phyloP scores from a whole-genome alignment of 2,329 filamentous ascomycete species.

The Ophiocordyceps australis region DNA sequence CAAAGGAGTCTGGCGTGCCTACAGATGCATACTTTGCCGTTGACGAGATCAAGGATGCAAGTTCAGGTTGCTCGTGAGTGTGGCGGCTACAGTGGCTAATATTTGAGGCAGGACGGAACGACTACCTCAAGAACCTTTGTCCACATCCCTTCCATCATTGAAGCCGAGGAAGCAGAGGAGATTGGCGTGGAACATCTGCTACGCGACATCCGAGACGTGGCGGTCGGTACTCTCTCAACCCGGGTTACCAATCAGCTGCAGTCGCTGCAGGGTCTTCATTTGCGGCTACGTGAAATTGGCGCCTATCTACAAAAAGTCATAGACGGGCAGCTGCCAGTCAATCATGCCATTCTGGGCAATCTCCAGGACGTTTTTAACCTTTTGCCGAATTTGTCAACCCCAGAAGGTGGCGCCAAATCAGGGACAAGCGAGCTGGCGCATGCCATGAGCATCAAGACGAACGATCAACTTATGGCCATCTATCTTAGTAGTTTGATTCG shows the following conservation, averaged over 20 bases:
- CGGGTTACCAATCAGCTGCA: conserved; percentile 95
- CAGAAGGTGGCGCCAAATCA: conserved; percentile 44
- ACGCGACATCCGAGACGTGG: conserved; percentile 94
- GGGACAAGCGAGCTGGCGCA: conserved; percentile 76
- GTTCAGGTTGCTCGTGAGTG: conserved; percentile 12
- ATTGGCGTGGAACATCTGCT: conserved; percentile 97
- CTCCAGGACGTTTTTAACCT: conserved; percentile 99
- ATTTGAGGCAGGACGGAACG: conserved; percentile 60
- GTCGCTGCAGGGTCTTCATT: conserved; percentile 87
- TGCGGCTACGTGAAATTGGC: conserved; percentile 87
- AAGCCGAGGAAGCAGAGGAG: conserved; percentile 96
- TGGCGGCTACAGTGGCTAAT: neutral
- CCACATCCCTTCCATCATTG: conserved; percentile 94
- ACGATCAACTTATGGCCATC: conserved; percentile 97
- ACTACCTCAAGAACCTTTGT: conserved; percentile 96
- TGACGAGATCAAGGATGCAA: conserved; percentile 97
- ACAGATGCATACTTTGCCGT: conserved; percentile 99
- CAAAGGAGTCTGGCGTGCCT: conserved; percentile 91
- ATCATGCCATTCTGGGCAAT: conserved; percentile 92
- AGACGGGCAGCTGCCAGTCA: conserved; percentile 80
- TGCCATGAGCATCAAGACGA: conserved; percentile 97
- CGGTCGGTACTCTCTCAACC: conserved; percentile 88
- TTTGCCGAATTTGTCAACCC: conserved; percentile 83
- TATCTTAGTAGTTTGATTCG: conserved; percentile 93
- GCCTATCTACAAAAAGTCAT: conserved; percentile 92